Evolutionary conservation across 169 alveolate genomes (phyloP), one percentile per base, ranked within the genome.

Genomic region (Cardiosporidium cionae): DNA sequence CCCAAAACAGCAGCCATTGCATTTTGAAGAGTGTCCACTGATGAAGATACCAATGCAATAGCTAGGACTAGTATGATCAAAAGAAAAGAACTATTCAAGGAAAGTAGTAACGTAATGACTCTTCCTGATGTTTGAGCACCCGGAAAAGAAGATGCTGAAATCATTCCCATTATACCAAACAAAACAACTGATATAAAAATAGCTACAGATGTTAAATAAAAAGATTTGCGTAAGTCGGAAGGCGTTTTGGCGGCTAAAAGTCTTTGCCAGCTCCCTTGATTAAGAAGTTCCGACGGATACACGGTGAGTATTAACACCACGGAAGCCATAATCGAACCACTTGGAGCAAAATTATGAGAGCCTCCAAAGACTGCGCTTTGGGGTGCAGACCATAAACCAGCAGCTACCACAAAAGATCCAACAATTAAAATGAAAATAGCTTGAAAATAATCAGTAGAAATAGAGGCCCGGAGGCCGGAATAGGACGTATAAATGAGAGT

Each of bases 211-310:
- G 80, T 78, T 3, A 33, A 34, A 28, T 35, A 28, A 32, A 72
- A 52, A 6, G 73, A 76, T 5, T 28, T 16, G 7, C 74, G 79
- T 25, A 72, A 35, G 37, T 79, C 80, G 22, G 34, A 0, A 25
- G 0, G 7, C 1, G 76, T 34, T 35, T 32, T 23, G 3, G 70
- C 64, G 1, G 84, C 79, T 34, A 32, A 37, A 32, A 79, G 65
- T 2, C 84, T 68, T 32, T 79, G 84, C 84, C 84, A 79, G 25
- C 53, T 73, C 7, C 81, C 79, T 32, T 71, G 80, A 22, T 79
- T 74, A 6, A 69, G 35, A 23, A 79, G 62, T n/a, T 52, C 58
- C 27, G 25, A 33, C 1, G 80, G 80, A 69, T 70, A 67, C n/a
- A 72, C 34, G 29, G 80, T 37, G 28, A 72, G 3, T 7, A 79